A percentile compares a stretch with the other conserved stretches of the same genome.
Conservation (phyloP, 2,329 filamentous ascomycete genomes). For the Colletotrichum sp. region DNA sequence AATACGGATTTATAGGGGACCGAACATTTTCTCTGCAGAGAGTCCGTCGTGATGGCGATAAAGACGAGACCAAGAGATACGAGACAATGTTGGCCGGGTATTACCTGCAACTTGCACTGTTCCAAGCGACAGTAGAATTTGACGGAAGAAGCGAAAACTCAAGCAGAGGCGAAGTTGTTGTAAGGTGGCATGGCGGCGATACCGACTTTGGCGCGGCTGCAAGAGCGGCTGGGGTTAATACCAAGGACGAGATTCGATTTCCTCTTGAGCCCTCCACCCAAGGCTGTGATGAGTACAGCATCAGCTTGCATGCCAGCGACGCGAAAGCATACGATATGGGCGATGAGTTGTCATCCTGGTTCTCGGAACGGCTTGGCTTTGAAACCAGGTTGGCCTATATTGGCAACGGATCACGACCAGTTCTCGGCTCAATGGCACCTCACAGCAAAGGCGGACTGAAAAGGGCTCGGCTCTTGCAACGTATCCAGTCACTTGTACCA, state of each 20-base stretch:
- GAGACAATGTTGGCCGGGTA: background rate
- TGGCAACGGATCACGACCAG: constrained; percentile 62
- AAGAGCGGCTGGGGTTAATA: background rate
- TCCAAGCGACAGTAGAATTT: background rate
- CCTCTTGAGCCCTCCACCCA: background rate
- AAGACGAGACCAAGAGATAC: background rate
- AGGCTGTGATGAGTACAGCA: constrained; percentile 48
- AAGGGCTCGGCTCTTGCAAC: background rate
- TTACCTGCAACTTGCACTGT: background rate
- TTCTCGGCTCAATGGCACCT: constrained; percentile 63
- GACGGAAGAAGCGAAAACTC: background rate
- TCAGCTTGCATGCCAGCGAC: constrained; percentile 65
- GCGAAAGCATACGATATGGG: constrained; percentile 70
- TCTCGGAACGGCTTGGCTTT: constrained; percentile 69
- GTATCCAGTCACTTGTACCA: constrained; percentile 33
- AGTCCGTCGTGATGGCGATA: background rate
- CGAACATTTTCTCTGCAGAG: background rate
- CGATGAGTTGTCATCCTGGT: constrained; percentile 65
- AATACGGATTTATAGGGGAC: background rate
- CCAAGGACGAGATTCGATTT: background rate
- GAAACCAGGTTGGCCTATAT: constrained; percentile 67
- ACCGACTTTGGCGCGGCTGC: background rate
- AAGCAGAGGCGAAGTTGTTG: background rate
- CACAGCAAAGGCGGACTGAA: background rate
- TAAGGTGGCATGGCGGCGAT: background rate